Evolutionary conservation across 2,329 filamentous ascomycete species (phyloP).

Genomic region (Cadophora luteo-olivacea): DNA sequence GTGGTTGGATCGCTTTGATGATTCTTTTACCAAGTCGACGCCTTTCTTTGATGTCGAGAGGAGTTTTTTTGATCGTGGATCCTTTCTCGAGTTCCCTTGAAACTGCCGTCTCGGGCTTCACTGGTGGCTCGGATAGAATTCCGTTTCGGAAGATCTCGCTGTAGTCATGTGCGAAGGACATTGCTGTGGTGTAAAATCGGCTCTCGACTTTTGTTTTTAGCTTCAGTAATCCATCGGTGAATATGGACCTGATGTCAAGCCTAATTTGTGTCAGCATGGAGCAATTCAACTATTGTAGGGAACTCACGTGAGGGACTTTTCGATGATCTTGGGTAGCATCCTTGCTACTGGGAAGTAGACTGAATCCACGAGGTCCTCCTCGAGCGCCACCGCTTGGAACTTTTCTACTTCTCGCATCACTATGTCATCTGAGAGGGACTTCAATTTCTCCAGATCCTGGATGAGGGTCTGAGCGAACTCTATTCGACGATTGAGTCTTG

Average conservation of each 20-base stretch:
- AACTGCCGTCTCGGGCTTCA: constrained; percentile 32
- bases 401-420: constrained; percentile 81
- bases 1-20: constrained; percentile 79
- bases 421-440: constrained; percentile 70
- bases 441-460: constrained; percentile 78
- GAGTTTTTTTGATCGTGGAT: constrained; percentile 48
- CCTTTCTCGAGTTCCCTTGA: constrained; percentile 44
- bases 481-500: constrained; percentile 80
- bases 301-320: constrained; percentile 82
- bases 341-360: constrained; percentile 90
- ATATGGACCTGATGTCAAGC: constrained; percentile 67
- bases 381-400: constrained; percentile 75
- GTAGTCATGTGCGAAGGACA: constrained; percentile 63
- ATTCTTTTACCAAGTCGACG: constrained; percentile 90
- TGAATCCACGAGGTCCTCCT: constrained; percentile 82
- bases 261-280: constrained; percentile 54
- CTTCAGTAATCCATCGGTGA: constrained; percentile 57
- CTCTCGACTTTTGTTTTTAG: constrained; percentile 59
- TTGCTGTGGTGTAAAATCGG: constrained; percentile 62
- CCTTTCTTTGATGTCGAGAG: constrained; percentile 76
- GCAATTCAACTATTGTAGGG: neutral
- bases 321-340: constrained; percentile 77
- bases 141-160: constrained; percentile 59
- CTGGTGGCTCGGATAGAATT: constrained; percentile 47
- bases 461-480: constrained; percentile 83